Conservation (phyloP, 176 grass and related monocot genomes). For the Eleusine indica region DNA sequence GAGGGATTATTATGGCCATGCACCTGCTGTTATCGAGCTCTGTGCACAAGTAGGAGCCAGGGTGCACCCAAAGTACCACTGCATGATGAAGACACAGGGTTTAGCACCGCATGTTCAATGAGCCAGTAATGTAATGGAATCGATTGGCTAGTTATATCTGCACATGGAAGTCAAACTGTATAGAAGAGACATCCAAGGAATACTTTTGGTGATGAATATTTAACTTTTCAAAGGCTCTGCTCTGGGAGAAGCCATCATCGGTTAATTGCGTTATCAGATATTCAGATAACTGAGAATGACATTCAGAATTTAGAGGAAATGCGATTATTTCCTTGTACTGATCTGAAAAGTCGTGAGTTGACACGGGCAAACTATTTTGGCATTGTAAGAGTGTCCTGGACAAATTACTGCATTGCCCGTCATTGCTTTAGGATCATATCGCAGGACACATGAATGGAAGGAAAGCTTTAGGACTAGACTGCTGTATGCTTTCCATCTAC, state of each 20-base stretch:
- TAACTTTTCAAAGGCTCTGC: not conserved
- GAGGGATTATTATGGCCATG: constrained; percentile 77
- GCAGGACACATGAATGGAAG: not conserved
- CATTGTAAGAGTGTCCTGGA: constrained; percentile 4
- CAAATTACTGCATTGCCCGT: not conserved
- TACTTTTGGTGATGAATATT: not conserved
- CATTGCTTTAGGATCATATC: not conserved
- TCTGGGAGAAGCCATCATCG: constrained; percentile 3
- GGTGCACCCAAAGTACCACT: constrained; percentile 60
- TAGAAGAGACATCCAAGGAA: constrained; percentile 17
- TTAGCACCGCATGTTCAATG: constrained; percentile 48
- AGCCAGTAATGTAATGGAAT: not conserved
- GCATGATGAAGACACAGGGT: constrained; percentile 85
- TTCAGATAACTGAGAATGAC: no score
- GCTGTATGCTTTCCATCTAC: not conserved
- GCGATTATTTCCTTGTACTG: not conserved
- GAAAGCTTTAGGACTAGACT: not conserved
- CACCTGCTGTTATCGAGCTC: constrained; percentile 81
- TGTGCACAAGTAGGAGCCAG: constrained; percentile 74
- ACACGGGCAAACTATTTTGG: constrained; percentile 16
- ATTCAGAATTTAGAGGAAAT: not conserved
- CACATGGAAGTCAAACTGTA: constrained; percentile 20
- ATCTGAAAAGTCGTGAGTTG: not conserved
- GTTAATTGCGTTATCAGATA: not conserved
- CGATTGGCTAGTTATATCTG: not conserved